phyloP scores from a whole-genome alignment of 495 filamentous ascomycete genomes.

The Aspergillus carlsbadensis region DNA sequence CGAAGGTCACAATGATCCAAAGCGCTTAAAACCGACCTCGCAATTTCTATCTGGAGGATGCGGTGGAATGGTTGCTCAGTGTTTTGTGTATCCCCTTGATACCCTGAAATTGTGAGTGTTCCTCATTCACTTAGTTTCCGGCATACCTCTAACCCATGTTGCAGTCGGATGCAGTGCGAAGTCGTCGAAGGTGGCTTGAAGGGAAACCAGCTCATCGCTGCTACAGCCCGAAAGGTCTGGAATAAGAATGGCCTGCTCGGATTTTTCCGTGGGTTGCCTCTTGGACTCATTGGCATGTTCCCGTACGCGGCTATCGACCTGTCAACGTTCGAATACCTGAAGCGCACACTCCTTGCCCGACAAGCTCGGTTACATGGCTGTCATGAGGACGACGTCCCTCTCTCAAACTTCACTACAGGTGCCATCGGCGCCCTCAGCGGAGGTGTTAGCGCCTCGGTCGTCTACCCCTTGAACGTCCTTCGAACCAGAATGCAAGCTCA shows the following conservation, averaged over 20 bases:
- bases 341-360: constrained; percentile 64
- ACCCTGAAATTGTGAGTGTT: constrained; percentile 85
- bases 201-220: constrained; percentile 80
- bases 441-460: constrained; percentile 87
- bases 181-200: constrained; percentile 79
- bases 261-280: constrained; percentile 89
- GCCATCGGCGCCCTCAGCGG: constrained; percentile 86
- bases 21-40: constrained; percentile 72
- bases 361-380: constrained; percentile 68
- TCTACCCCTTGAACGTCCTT: constrained; percentile 94
- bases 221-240: constrained; percentile 84
- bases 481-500: constrained; percentile 93
- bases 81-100: constrained; percentile 93
- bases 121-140: not conserved
- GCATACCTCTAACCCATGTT: constrained; percentile 19
- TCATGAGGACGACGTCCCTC: constrained; percentile 77
- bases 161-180: constrained; percentile 86
- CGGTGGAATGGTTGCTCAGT: constrained; percentile 92
- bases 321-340: constrained; percentile 90
- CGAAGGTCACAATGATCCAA: constrained; percentile 85
- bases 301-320: constrained; percentile 97
- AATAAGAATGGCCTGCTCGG: constrained; percentile 66
- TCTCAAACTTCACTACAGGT: constrained; percentile 75
- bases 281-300: constrained; percentile 94
- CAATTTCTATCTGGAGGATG: constrained; percentile 90